These are phyloP conservation scores for Schizonepeta tenuifolia DNA, from an alignment of 257 asterid genomes.

Conservation along the genomic window DNA sequence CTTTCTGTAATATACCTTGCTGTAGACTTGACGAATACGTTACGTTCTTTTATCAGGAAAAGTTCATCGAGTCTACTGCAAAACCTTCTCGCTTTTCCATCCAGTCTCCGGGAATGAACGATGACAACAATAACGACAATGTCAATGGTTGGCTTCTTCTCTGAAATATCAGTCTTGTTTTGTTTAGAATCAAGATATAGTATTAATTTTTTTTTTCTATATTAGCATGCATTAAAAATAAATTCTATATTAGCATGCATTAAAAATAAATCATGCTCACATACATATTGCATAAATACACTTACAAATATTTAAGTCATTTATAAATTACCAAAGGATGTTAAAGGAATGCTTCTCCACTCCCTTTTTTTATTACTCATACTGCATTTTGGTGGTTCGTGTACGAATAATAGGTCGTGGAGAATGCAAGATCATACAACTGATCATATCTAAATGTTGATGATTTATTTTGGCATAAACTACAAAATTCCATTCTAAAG, in stretches of 20 bases:
- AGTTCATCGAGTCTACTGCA: constrained; percentile 51
- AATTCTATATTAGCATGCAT: too few species aligned
- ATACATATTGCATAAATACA: neutral
- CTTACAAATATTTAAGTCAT: neutral
- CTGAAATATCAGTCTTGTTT: constrained; percentile 20
- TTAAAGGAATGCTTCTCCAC: neutral
- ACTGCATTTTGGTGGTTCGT: neutral
- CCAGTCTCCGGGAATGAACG: constrained; percentile 54
- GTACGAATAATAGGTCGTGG: neutral
- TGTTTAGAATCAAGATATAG: constrained; percentile 16
- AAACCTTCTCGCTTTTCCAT: constrained; percentile 54
- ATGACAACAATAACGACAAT: constrained; percentile 36
- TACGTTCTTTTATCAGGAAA: constrained; percentile 61
- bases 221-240: constrained; percentile 16
- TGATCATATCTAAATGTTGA: neutral
- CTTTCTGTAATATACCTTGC: constrained; percentile 20
- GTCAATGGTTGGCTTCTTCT: constrained; percentile 56
- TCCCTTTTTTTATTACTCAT: neutral
- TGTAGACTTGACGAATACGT: constrained; percentile 24
- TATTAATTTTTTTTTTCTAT: neutral
- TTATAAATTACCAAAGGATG: neutral
- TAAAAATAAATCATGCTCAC: too few species aligned
- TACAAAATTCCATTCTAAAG: neutral
- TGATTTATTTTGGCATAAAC: neutral
- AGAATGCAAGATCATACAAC: neutral